phyloP scores from a whole-genome alignment of 2,329 filamentous ascomycete genomes.

The Alternaria sp. region DNA sequence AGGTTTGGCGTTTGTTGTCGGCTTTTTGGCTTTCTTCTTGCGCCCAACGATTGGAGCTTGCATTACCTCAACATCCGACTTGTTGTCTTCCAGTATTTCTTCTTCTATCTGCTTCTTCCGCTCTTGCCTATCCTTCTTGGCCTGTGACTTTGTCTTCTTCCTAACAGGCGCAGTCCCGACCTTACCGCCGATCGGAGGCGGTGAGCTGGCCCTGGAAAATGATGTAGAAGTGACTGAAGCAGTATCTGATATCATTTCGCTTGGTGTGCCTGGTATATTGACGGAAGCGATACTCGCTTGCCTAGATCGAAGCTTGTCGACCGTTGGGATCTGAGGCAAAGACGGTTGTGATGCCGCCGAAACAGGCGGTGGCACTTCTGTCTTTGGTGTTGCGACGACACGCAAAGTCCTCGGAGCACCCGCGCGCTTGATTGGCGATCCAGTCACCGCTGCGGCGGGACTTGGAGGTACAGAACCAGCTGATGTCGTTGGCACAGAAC shows the following conservation, averaged over 20 bases:
- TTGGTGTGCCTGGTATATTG: slow-evolving; percentile 75
- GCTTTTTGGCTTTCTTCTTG: slow-evolving; percentile 85
- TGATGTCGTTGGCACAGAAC: slow-evolving; percentile 45
- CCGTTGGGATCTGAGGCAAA: slow-evolving; percentile 41
- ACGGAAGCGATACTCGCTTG: slow-evolving; percentile 63
- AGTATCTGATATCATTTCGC: slow-evolving; percentile 77
- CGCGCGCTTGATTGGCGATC: slow-evolving; percentile 52
- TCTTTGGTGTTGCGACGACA: slow-evolving; percentile 71
- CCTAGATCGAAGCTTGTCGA: slow-evolving; percentile 55
- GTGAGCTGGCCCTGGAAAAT: slow-evolving; percentile 74
- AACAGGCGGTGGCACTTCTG: slow-evolving; percentile 59
- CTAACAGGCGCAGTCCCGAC: slow-evolving; percentile 73
- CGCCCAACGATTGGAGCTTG: slow-evolving; percentile 76
- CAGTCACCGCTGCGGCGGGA: slow-evolving; percentile 58
- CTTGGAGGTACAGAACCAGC: slow-evolving; percentile 59
- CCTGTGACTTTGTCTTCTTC: slow-evolving; percentile 76
- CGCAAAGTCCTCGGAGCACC: slow-evolving; percentile 68
- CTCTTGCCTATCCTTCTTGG: slow-evolving; percentile 75
- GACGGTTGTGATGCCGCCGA: slow-evolving; percentile 39
- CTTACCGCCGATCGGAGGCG: slow-evolving; percentile 64
- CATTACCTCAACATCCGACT: slow-evolving; percentile 59
- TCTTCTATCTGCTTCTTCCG: slow-evolving; percentile 68
- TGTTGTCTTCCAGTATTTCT: slow-evolving; percentile 55
- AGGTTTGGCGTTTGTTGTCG: slow-evolving; percentile 38
- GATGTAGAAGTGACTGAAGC: slow-evolving; percentile 76